Base-by-base conservation (phyloP, 306 rosid genomes). In the Delonix regia region DNA sequence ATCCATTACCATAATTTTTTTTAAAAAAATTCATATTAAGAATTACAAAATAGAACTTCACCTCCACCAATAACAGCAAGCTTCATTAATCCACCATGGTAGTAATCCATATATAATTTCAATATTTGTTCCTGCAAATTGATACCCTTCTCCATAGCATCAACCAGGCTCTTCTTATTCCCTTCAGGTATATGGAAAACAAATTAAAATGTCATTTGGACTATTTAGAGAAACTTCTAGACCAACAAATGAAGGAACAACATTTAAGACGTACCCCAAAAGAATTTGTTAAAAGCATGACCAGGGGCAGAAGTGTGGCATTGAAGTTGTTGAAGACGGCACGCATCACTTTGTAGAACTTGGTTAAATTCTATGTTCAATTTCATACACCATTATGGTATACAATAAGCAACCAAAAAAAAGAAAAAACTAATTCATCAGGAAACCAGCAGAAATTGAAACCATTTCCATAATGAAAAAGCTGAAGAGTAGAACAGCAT, bases 21-120 rank as follows among this genome's bases (percentile, higher is more conserved):
- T 25, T 13, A 9, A 36, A 63, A 15, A 64, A 38, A 64, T 30
- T 14, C 27, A 55, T 27, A 71, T 48, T 49, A 72, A 72, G 63
- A 70, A 45, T 69, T 30, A 60, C 28, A 18, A 77, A 61, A 71
- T 28, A 72, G 64, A 81, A 42, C 61, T 83, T 83, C 79, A 92
- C 99, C 99, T 92, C 99, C 99, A 78, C 99, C 99, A 84, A 95
- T 93, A 83, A 95, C 87, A 78, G 87, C 97, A 65, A 95, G 93
- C 89, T 89, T 95, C 99, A 95, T 95, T 60, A 95, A 82, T 87
- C 99, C 99, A 75, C 98, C 99, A 77, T 92, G 98, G 89, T 95
- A 95, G 87, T 87, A 87, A 79, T 89, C 84, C 48, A 49, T 51
- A 80, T 87, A 95, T 72, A 95, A 77, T 79, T 87, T 89, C 77